Base-by-base conservation (phyloP, 768 basidiomycete species). In the Xanthoconium purpureum region DNA sequence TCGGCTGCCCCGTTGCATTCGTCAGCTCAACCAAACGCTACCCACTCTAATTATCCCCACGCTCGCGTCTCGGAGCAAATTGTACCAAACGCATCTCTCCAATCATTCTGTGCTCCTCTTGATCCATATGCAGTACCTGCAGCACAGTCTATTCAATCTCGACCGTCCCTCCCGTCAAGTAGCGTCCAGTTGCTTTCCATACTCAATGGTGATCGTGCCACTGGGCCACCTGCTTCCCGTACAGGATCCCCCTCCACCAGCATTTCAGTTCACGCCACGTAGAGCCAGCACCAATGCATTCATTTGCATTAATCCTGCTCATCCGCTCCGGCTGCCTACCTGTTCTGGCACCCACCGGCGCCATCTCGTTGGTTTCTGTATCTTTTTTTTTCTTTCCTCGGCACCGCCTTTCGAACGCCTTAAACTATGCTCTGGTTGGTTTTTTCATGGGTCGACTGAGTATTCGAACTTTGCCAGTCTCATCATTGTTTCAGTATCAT, bases 141-240 rank as follows among this genome's bases (percentile, higher is more conserved):
- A 15, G 47, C 60, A 40, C 63, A 63, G 24, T 47, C 52, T 43
- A 32, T 51, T 45, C 60, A 43, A 28, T 60, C 57, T 52, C 65
- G 63, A 44, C 47, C 60, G 18, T 36, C 67, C 24, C 57, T 58
- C 12, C 56, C 62, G 6, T 58, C 67, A 46, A 64, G 67, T 55
- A 68, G 64, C 43, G 61, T 56, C 14, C 70, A 74, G 58, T 38
- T 75, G 37, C 66, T 73, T 53, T 75, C 73, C 29, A 73, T 75
- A 52, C 66, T 75, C 28, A 74, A 74, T 40, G 66, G 66, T 47
- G 66, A 64, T 48, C 63, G 58, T 32, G 56, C 44, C 50, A 62
- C 47, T 32, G 55, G 54, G 29, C 5, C 50, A 13, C 52, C 56
- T 52, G 43, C 32, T 51, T 50, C 60, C 32, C 60, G 52, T 36